phyloP scores from a whole-genome alignment of 768 basidiomycete species.

The Boletellus ananiceps region DNA sequence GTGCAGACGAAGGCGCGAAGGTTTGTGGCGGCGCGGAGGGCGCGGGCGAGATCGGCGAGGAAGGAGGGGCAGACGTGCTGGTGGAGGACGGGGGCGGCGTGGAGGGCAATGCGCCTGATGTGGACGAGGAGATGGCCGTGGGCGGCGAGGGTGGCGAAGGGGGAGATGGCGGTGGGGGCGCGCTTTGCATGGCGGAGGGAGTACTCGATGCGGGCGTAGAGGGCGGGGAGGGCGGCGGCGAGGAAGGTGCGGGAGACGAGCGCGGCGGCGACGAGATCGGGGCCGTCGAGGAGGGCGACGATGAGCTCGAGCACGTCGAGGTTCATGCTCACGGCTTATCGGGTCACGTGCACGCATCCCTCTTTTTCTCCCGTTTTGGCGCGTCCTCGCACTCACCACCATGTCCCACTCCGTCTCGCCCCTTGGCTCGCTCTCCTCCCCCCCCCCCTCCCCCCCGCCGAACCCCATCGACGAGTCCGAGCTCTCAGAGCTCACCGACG shows the following conservation, averaged over 20 bases:
- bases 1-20: slow-evolving; percentile 56
- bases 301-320: slow-evolving; percentile 72
- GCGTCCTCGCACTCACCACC: background rate
- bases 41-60: slow-evolving; percentile 46
- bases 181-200: slow-evolving; percentile 52
- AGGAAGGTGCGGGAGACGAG: slow-evolving; percentile 65
- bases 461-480: slow-evolving; percentile 55
- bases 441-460: slow-evolving; percentile 56
- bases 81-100: slow-evolving; percentile 41
- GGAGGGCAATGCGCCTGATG: slow-evolving; percentile 57
- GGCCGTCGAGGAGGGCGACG: slow-evolving; percentile 45
- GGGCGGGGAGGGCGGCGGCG: slow-evolving; percentile 54
- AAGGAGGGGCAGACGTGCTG: slow-evolving; percentile 42
- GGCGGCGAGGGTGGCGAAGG: slow-evolving; percentile 54
- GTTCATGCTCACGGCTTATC: slow-evolving; percentile 46
- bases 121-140: slow-evolving; percentile 54
- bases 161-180: slow-evolving; percentile 45
- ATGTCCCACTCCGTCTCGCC: slow-evolving; percentile 33
- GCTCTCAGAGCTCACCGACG: slow-evolving; percentile 80
- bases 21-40: slow-evolving; percentile 48
- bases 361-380: slow-evolving; percentile 10
- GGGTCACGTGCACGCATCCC: slow-evolving; percentile 27
- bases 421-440: slow-evolving; percentile 62
- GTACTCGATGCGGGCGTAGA: slow-evolving; percentile 59
- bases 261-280: slow-evolving; percentile 55